A percentile compares a stretch with the other conserved stretches of the same genome.
These are phyloP conservation scores for Sphaerulina vaccinii DNA, from an alignment of 2,329 filamentous ascomycete genomes.

Conservation along the genomic window DNA sequence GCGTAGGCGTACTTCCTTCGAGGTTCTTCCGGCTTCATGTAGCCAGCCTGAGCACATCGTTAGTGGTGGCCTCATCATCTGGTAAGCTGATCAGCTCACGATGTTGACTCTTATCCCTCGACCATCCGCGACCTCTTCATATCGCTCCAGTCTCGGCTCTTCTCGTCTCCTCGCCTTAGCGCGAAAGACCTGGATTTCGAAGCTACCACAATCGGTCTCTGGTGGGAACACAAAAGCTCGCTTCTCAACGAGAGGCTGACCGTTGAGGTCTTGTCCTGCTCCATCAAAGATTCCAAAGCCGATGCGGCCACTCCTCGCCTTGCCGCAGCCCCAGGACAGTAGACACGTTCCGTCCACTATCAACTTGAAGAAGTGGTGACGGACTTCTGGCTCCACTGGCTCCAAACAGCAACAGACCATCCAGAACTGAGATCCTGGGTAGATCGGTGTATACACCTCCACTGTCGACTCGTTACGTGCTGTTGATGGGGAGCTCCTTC, in stretches of 20 bases:
- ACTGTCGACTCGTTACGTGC: constrained; percentile 30
- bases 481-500: constrained; percentile 24
- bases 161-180: constrained; percentile 43
- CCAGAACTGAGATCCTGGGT: constrained; percentile 41
- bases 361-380: constrained; percentile 49
- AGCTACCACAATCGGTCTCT: constrained; percentile 27
- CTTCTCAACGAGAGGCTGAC: constrained; percentile 41
- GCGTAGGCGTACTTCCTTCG: constrained; percentile 51
- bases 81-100: no score
- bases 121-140: constrained; percentile 6
- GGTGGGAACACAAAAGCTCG: constrained; percentile 42
- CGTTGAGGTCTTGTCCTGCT: constrained; percentile 30
- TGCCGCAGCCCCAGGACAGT: constrained; percentile 47
- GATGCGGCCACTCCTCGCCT: constrained; percentile 44
- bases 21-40: constrained; percentile 41
- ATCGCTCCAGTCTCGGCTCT: constrained; percentile 24
- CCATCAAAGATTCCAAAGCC: constrained; percentile 46
- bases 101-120: constrained; percentile 31
- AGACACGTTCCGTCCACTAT: constrained; percentile 42
- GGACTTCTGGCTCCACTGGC: constrained; percentile 20
- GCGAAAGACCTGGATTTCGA: constrained; percentile 46
- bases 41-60: constrained; percentile 24
- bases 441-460: constrained; percentile 22
- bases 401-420: constrained; percentile 39
- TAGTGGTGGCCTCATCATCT: no score